A percentile compares a stretch with the other conserved stretches of the same genome.
phyloP scores from a whole-genome alignment of 331 rosid species.

The Quercus phellos region DNA sequence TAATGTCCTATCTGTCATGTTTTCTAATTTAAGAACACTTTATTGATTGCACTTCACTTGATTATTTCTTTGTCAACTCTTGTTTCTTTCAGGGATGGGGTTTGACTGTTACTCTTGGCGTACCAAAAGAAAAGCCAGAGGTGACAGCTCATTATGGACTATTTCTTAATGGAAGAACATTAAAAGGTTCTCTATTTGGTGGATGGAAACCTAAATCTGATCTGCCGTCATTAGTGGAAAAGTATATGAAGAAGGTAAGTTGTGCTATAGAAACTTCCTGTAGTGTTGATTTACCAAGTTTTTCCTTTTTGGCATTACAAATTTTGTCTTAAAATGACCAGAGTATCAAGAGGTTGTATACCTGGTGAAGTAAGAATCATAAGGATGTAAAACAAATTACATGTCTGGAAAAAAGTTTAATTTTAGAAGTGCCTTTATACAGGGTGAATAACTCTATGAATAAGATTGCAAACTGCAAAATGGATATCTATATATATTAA shows the following conservation, averaged over 20 bases:
- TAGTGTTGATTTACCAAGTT: background rate
- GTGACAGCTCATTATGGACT: slow-evolving; percentile 75
- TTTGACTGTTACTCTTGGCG: slow-evolving; percentile 90
- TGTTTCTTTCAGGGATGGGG: slow-evolving; percentile 76
- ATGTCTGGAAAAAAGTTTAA: no score
- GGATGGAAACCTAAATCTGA: slow-evolving; percentile 98
- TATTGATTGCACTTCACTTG: slow-evolving; percentile 4
- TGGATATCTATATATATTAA: no score
- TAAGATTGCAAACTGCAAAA: no score
- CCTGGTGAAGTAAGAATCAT: no score
- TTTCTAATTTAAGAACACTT: background rate
- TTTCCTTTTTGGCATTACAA: background rate
- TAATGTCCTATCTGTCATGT: background rate
- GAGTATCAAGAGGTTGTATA: no score
- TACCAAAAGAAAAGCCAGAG: slow-evolving; percentile 80
- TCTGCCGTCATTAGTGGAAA: slow-evolving; percentile 81
- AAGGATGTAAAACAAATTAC: no score
- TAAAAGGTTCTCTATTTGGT: slow-evolving; percentile 85
- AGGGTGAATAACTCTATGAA: no score
- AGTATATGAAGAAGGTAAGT: slow-evolving; percentile 73
- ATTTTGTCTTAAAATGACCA: no score
- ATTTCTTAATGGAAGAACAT: slow-evolving; percentile 72
- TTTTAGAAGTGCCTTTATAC: no score
- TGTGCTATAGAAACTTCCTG: slow-evolving; percentile 1
- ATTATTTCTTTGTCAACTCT: slow-evolving; percentile 1